phyloP scores from a whole-genome alignment of 768 basidiomycete species.

The Baorangia bicolor region DNA sequence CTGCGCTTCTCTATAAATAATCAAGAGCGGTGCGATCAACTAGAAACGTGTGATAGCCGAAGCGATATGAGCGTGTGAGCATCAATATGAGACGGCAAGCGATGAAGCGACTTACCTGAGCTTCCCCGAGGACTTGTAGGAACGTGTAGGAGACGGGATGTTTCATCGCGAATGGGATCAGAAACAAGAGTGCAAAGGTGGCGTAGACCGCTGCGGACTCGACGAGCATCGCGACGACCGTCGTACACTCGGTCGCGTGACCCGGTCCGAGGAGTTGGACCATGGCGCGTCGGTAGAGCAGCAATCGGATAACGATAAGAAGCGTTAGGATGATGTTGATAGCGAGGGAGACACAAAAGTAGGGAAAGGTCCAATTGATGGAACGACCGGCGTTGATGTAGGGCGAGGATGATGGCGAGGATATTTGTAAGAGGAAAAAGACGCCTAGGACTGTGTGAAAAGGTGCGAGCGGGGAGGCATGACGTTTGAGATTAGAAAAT shows the following conservation, averaged over 20 bases:
- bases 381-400: slow-evolving; percentile 12
- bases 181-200: slow-evolving; percentile 25
- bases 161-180: slow-evolving; percentile 26
- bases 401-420: slow-evolving; percentile 29
- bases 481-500: not conserved
- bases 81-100: not conserved
- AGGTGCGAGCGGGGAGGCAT: not conserved
- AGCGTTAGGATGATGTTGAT: slow-evolving; percentile 26
- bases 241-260: slow-evolving; percentile 26
- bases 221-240: slow-evolving; percentile 24
- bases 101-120: slow-evolving; percentile 25
- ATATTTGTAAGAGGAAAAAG: slow-evolving; percentile 26
- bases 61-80: not conserved
- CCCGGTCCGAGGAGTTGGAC: slow-evolving; percentile 20
- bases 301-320: slow-evolving; percentile 27
- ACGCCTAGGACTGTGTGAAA: slow-evolving; percentile 18
- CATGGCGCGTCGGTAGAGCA: slow-evolving; percentile 25
- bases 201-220: slow-evolving; percentile 33
- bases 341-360: slow-evolving; percentile 26
- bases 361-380: slow-evolving; percentile 30
- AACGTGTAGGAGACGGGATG: slow-evolving; percentile 32
- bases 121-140: slow-evolving; percentile 35
- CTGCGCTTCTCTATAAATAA: slow-evolving; percentile 38
- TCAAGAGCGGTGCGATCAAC: slow-evolving; percentile 39
- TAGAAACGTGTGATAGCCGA: slow-evolving; percentile 11